Conservation (phyloP, 2,329 filamentous ascomycete species). For the Cercospora zeae-maydis region DNA sequence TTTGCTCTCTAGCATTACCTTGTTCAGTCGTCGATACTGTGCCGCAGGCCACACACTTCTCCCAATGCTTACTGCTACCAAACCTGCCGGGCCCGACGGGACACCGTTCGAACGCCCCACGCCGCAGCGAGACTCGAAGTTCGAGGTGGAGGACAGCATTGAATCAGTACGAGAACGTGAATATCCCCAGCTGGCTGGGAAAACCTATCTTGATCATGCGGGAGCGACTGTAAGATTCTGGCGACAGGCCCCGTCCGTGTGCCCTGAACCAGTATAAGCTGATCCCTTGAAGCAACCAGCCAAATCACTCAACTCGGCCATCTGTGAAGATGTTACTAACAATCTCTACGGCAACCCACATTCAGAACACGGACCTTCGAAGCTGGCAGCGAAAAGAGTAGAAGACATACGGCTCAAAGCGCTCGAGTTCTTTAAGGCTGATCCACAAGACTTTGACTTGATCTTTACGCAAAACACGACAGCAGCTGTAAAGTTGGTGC, state of each 20-base stretch:
- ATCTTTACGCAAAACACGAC: conserved; percentile 90
- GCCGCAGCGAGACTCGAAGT: conserved; percentile 14
- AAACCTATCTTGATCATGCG: conserved; percentile 79
- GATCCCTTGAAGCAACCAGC: conserved; percentile 39
- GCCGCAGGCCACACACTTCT: neutral
- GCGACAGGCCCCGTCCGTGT: neutral
- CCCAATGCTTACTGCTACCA: conserved; percentile 4
- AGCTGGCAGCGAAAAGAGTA: conserved; percentile 67
- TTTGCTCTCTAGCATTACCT: neutral
- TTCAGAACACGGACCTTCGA: conserved; percentile 76
- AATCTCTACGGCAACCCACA: conserved; percentile 87
- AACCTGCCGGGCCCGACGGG: conserved; percentile 3
- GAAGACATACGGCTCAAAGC: conserved; percentile 72
- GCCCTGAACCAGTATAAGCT: neutral
- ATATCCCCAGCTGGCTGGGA: conserved; percentile 41
- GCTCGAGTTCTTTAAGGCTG: conserved; percentile 73
- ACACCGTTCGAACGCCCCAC: conserved; percentile 10
- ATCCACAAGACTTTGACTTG: conserved; percentile 76
- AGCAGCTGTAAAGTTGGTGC: conserved; percentile 79
- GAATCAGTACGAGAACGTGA: conserved; percentile 46
- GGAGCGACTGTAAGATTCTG: conserved; percentile 61
- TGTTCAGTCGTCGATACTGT: neutral
- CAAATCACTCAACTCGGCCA: conserved; percentile 73
- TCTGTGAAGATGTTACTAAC: conserved; percentile 69
- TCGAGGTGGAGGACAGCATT: conserved; percentile 38